Evolutionary conservation across 129 eudicot species (phyloP).

Genomic region (Centaurea solstitialis): DNA sequence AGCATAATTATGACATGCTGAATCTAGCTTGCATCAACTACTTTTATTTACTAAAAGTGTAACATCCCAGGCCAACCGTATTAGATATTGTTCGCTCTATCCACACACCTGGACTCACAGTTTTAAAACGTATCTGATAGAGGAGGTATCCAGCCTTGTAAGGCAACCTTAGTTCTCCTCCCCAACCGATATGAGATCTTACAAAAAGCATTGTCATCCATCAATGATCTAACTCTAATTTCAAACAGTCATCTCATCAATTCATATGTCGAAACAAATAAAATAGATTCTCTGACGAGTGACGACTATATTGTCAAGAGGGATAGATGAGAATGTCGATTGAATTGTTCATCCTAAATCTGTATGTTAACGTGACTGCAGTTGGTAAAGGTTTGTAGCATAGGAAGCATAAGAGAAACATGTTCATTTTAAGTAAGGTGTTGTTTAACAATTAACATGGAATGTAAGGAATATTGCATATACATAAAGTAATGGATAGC

Average conservation of each 20-base stretch:
- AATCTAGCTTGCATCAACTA: background rate
- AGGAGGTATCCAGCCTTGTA: no score
- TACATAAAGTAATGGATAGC: background rate
- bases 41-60: background rate
- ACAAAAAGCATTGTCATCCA: background rate
- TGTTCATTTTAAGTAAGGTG: background rate
- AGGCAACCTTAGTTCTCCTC: no score
- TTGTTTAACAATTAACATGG: background rate
- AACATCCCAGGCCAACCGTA: no score
- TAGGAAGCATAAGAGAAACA: constrained; percentile 12
- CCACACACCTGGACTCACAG: no score
- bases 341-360: background rate
- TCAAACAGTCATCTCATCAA: background rate
- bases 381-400: constrained; percentile 2
- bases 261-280: constrained; percentile 1
- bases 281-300: background rate
- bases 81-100: no score
- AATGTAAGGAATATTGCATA: background rate
- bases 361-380: background rate
- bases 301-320: constrained; percentile 4
- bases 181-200: background rate
- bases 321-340: background rate
- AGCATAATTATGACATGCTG: background rate
- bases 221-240: background rate
- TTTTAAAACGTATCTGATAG: no score